Base-by-base conservation (phyloP, 2,329 filamentous ascomycete genomes). In the Ambrosiella beaveri region DNA sequence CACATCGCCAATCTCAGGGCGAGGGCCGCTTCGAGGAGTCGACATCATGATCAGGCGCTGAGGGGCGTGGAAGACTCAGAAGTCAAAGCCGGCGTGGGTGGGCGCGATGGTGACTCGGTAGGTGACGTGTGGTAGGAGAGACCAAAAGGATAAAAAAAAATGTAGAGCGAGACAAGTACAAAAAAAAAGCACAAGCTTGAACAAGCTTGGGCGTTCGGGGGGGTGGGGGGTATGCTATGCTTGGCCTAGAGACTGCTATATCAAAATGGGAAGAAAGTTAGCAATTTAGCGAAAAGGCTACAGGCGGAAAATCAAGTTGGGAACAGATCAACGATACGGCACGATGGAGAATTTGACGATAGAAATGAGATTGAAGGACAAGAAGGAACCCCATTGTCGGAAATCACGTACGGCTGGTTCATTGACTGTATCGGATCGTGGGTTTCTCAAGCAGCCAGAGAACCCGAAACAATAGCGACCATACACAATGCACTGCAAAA, bases 1-100 rank as follows among this genome's bases (percentile, higher is more conserved):
- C 58, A 81, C 78, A 65, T 86, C 82, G 68, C 84, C 84, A 62
- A 79, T 73, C 36, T 82, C 79, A 65, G 80, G 81, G 56, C 68
- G 64, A 59, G 64, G 64, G 66, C 69, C 61, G 56, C 45, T 57
- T 56, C 58, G 59, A 35, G 47, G 47, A 37, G 47, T 51, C 47
- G 19, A 51, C 47, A 51, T 51, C 47, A 51, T 51, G 47, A 51
- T 51, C 19, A 8, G 47, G 19, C 47, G 19, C 47, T 51, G 47
- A 11, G 15, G 39, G 7, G 17, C 27, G 47, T 19, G 7, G 27
- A 51, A 36, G 47, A 51, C 27, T 51, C 15, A 19, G 15, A 35
- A 19, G 47, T 27, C 47, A n/a, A 51, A 51, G 47, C 47, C 47
- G 47, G 35, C 47, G 47, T 51, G 47, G 9, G 47, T 51, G 56